phyloP scores from a whole-genome alignment of 805 yeast species.

The Priceomyces medius region DNA sequence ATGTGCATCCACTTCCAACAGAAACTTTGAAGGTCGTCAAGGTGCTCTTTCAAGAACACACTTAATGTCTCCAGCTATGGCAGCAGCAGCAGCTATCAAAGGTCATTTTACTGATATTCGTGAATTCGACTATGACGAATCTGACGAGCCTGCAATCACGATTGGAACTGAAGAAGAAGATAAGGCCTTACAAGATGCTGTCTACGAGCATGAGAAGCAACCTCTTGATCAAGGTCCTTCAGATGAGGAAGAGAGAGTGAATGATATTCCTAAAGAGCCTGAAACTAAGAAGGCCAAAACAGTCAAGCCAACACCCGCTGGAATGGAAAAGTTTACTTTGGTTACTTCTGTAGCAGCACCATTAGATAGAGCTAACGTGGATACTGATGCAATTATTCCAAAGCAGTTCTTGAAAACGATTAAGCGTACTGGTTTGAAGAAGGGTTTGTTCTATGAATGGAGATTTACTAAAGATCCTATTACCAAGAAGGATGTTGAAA shows the following conservation, averaged over 20 bases:
- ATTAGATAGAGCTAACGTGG: slow-evolving; percentile 89
- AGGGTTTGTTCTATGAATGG: slow-evolving; percentile 89
- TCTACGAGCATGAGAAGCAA: slow-evolving; percentile 68
- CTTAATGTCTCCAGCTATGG: slow-evolving; percentile 98
- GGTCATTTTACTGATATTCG: slow-evolving; percentile 93
- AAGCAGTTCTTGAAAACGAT: slow-evolving; percentile 97
- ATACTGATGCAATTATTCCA: slow-evolving; percentile 98
- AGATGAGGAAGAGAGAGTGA: slow-evolving; percentile 53
- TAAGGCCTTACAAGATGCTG: slow-evolving; percentile 64
- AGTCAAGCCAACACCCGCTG: slow-evolving; percentile 25
- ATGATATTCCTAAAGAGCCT: slow-evolving; percentile 58
- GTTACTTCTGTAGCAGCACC: slow-evolving; percentile 92
- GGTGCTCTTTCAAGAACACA: slow-evolving; percentile 96
- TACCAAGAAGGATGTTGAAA: slow-evolving; percentile 70
- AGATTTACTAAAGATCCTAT: slow-evolving; percentile 65
- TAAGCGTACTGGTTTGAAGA: slow-evolving; percentile 89
- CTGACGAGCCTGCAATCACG: slow-evolving; percentile 60
- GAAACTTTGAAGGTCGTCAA: slow-evolving; percentile 99
- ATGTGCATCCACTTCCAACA: slow-evolving; percentile 97
- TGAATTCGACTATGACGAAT: slow-evolving; percentile 61
- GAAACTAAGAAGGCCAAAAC: slow-evolving; percentile 23
- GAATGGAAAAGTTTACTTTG: slow-evolving; percentile 73
- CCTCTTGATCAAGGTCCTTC: slow-evolving; percentile 56
- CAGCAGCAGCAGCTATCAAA: slow-evolving; percentile 94
- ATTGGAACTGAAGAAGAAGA: slow-evolving; percentile 42